These are phyloP conservation scores for Zhuliangozyma blackwelliae DNA, from an alignment of 1,139 yeast species.

Conservation along the genomic window DNA sequence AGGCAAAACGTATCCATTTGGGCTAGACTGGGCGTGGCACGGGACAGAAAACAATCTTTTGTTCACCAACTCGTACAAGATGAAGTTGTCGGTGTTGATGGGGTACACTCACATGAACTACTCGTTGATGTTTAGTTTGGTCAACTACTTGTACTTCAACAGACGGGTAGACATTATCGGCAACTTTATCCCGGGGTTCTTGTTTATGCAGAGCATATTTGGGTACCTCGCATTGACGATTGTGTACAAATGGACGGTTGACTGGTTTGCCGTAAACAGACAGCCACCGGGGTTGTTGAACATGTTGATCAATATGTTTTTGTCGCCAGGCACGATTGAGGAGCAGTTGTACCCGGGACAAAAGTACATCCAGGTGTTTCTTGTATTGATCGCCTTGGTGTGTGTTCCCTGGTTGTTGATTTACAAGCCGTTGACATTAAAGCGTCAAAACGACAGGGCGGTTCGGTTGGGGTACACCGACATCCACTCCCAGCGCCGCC, in stretches of 20 bases:
- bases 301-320: conserved; percentile 94
- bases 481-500: conserved; percentile 30
- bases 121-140: conserved; percentile 79
- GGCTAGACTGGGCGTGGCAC: conserved; percentile 95
- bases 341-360: conserved; percentile 85
- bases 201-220: conserved; percentile 94
- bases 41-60: conserved; percentile 89
- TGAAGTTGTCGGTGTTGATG: conserved; percentile 92
- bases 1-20: conserved; percentile 70
- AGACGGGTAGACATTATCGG: conserved; percentile 85
- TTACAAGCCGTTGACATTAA: conserved; percentile 78
- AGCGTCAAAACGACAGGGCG: conserved; percentile 32
- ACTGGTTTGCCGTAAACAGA: conserved; percentile 73
- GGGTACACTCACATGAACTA: conserved; percentile 95
- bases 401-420: conserved; percentile 95
- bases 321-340: conserved; percentile 86
- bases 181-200: conserved; percentile 87
- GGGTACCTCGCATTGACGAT: conserved; percentile 85
- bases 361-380: conserved; percentile 66
- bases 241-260: conserved; percentile 90
- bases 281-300: conserved; percentile 92
- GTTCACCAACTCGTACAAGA: conserved; percentile 91
- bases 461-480: conserved; percentile 33
- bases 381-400: conserved; percentile 71
- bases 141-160: conserved; percentile 69